phyloP scores from a whole-genome alignment of 768 basidiomycete species.

The Tulasnella sp. region DNA sequence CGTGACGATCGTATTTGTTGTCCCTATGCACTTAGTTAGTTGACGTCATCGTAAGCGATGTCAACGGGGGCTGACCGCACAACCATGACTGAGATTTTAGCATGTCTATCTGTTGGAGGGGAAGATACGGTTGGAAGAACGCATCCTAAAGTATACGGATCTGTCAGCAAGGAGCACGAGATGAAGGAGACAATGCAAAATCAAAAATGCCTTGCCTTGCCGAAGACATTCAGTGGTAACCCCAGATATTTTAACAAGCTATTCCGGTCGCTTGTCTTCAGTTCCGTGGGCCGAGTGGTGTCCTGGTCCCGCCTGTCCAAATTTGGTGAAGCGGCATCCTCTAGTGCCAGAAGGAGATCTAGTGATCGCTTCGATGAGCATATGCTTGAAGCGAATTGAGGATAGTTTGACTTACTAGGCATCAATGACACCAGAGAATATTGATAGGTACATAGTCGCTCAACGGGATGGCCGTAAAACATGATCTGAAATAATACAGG shows the following conservation, averaged over 20 bases:
- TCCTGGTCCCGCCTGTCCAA: slow-evolving; percentile 51
- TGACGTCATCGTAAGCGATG: not conserved
- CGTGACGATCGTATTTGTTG: slow-evolving; percentile 90
- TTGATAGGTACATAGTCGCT: slow-evolving; percentile 91
- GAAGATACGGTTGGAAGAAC: slow-evolving; percentile 97
- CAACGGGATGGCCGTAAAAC: slow-evolving; percentile 95
- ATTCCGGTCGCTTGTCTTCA: slow-evolving; percentile 79
- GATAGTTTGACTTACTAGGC: slow-evolving; percentile 47
- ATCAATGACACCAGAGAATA: slow-evolving; percentile 92
- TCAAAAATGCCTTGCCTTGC: slow-evolving; percentile 62
- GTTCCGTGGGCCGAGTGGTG: slow-evolving; percentile 60
- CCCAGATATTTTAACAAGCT: slow-evolving; percentile 89
- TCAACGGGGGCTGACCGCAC: slow-evolving; percentile 40
- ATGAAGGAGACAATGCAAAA: not conserved
- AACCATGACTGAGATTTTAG: slow-evolving; percentile 75
- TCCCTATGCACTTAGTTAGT: slow-evolving; percentile 30
- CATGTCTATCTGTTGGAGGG: slow-evolving; percentile 88
- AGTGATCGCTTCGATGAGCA: slow-evolving; percentile 8
- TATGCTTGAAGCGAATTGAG: not conserved
- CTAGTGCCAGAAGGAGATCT: slow-evolving; percentile 80
- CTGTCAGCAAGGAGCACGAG: not conserved
- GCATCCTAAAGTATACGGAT: slow-evolving; percentile 46
- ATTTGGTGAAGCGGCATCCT: slow-evolving; percentile 84
- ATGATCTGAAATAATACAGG: slow-evolving; percentile 56
- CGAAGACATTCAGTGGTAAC: slow-evolving; percentile 87